These are phyloP conservation scores for Thelephora ganbajun DNA, from an alignment of 768 basidiomycete genomes.

Conservation along the genomic window DNA sequence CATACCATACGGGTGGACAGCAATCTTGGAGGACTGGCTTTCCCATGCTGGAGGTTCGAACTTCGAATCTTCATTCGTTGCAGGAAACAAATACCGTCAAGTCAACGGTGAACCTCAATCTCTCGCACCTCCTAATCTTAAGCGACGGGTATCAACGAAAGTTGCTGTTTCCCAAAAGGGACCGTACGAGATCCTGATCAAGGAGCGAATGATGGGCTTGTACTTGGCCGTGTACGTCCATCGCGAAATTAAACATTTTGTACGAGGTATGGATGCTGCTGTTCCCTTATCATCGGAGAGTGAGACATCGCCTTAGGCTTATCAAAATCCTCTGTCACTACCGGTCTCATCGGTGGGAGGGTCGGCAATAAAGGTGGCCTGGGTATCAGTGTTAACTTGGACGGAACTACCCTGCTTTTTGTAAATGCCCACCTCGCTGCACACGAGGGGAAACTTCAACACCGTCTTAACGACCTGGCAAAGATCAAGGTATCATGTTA, in stretches of 20 bases:
- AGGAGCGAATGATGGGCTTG: constrained; percentile 87
- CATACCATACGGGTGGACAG: constrained; percentile 49
- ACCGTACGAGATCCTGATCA: constrained; percentile 73
- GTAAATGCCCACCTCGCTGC: constrained; percentile 87
- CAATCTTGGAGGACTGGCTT: constrained; percentile 63
- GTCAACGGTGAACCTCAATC: constrained; percentile 13
- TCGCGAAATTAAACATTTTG: constrained; percentile 47
- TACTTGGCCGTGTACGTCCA: constrained; percentile 69
- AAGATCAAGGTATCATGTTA: constrained; percentile 67
- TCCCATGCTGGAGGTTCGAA: constrained; percentile 23
- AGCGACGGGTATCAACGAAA: constrained; percentile 24
- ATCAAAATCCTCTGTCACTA: constrained; percentile 73
- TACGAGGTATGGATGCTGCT: constrained; percentile 33
- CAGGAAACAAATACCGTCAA: constrained; percentile 6
- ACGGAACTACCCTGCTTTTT: constrained; percentile 74
- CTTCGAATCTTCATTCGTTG: background rate
- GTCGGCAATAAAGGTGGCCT: constrained; percentile 91
- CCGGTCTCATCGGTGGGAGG: constrained; percentile 82
- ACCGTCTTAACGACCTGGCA: constrained; percentile 71
- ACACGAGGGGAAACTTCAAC: constrained; percentile 59
- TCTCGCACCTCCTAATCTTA: background rate
- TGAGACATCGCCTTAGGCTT: constrained; percentile 29
- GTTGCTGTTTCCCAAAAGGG: constrained; percentile 38
- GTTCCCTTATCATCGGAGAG: background rate
- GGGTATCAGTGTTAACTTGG: constrained; percentile 77